Conservation (phyloP, 2,329 filamentous ascomycete genomes). For the Blumeriella jaapii region DNA sequence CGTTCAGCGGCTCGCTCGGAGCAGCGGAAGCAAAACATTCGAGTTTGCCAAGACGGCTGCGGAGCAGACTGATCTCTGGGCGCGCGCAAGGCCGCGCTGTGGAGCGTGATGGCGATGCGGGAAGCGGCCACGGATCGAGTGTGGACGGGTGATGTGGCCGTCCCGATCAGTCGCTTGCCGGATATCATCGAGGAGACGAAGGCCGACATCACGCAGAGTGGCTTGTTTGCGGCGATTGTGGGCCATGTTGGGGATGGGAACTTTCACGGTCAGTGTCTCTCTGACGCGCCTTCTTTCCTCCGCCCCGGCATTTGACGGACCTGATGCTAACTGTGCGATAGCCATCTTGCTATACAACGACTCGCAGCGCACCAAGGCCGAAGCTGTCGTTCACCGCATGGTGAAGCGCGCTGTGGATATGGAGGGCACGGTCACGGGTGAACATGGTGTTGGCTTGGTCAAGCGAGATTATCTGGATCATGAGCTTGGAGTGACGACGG, state of each 20-base stretch:
- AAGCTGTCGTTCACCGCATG: constrained; percentile 69
- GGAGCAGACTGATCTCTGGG: constrained; percentile 70
- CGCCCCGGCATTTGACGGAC: background rate
- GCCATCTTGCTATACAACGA: constrained; percentile 53
- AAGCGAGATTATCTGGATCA: constrained; percentile 76
- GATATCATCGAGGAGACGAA: constrained; percentile 71
- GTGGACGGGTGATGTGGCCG: constrained; percentile 80
- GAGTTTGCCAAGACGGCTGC: constrained; percentile 61
- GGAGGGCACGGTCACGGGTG: constrained; percentile 77
- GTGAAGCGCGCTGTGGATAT: constrained; percentile 75
- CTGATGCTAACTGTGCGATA: constrained; percentile 6
- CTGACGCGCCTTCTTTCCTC: background rate
- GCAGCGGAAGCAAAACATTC: constrained; percentile 54
- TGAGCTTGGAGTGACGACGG: constrained; percentile 62
- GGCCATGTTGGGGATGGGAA: constrained; percentile 69
- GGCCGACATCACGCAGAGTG: constrained; percentile 43
- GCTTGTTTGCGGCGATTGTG: constrained; percentile 51
- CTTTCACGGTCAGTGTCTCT: constrained; percentile 45
- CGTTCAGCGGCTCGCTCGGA: constrained; percentile 51
- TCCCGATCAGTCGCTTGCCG: constrained; percentile 63
- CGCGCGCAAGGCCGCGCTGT: constrained; percentile 73
- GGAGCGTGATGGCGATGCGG: constrained; percentile 61
- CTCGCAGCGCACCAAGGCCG: constrained; percentile 53
- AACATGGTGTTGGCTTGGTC: constrained; percentile 74
- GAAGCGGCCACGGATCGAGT: constrained; percentile 54